phyloP scores from a whole-genome alignment of 768 basidiomycete genomes.

The Boletales sp. region DNA sequence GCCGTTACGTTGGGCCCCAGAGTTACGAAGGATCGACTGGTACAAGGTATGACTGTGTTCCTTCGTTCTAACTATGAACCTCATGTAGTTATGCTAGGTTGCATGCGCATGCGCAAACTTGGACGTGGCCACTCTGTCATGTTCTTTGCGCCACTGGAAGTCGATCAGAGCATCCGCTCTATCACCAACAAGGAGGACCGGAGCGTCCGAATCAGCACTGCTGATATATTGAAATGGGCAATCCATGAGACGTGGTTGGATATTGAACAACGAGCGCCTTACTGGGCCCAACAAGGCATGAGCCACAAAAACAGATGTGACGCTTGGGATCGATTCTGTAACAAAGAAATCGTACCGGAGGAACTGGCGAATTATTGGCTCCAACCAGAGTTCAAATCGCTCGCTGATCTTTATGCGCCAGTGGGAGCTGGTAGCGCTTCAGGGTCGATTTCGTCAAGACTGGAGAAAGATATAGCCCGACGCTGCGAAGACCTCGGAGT shows the following conservation, averaged over 20 bases:
- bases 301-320: constrained; percentile 3
- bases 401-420: constrained; percentile 33
- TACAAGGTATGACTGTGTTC: constrained; percentile 34
- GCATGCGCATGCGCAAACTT: background rate
- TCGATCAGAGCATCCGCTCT: background rate
- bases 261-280: constrained; percentile 34
- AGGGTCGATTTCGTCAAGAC: rapidly evolving
- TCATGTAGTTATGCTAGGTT: background rate
- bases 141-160: background rate
- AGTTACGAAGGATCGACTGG: constrained; percentile 48
- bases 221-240: constrained; percentile 40
- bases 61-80: background rate
- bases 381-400: constrained; percentile 32
- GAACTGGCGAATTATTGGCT: constrained; percentile 30
- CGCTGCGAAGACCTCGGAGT: constrained; percentile 11
- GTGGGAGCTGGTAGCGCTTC: background rate
- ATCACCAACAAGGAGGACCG: constrained; percentile 4
- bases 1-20: constrained; percentile 38
- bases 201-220: background rate
- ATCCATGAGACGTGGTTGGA: constrained; percentile 41
- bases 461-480: constrained; percentile 1
- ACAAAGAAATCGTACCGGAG: background rate
- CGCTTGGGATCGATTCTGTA: constrained; percentile 13
- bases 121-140: background rate
- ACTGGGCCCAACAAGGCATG: constrained; percentile 39